A percentile compares a stretch with the other conserved stretches of the same genome.
phyloP scores from a whole-genome alignment of 1,139 yeast species.

The Spathaspora sp. region DNA sequence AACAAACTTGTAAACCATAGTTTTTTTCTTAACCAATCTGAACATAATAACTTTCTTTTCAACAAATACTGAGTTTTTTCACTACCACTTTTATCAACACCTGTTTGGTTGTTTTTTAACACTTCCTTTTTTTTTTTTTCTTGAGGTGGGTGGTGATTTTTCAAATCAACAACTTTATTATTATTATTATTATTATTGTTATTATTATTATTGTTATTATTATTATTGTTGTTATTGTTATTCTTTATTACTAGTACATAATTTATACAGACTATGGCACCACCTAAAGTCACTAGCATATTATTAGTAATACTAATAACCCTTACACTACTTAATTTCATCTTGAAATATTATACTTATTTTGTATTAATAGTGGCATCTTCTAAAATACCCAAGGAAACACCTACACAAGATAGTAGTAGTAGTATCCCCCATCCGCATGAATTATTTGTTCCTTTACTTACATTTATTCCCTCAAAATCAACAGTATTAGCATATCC shows the following conservation, averaged over 20 bases:
- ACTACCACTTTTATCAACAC: background rate
- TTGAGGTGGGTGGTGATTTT: background rate
- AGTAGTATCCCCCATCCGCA: constrained; percentile 42
- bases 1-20: background rate
- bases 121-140: background rate
- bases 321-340: constrained; percentile 27
- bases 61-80: no score
- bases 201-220: no score
- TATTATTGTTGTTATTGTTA: no score
- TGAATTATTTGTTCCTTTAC: constrained; percentile 39
- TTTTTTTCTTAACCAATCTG: background rate
- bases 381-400: constrained; percentile 6
- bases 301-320: constrained; percentile 33
- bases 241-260: no score
- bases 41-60: constrained; percentile 1
- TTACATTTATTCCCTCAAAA: constrained; percentile 39
- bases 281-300: constrained; percentile 38
- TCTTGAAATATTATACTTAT: constrained; percentile 32
- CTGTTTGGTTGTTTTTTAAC: background rate
- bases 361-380: constrained; percentile 33
- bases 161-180: background rate
- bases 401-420: constrained; percentile 29
- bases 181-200: no score
- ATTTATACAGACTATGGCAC: constrained; percentile 33
- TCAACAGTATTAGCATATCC: constrained; percentile 38